Conservation (phyloP, 768 basidiomycete species). For the Neoboletus brunneissimus region DNA sequence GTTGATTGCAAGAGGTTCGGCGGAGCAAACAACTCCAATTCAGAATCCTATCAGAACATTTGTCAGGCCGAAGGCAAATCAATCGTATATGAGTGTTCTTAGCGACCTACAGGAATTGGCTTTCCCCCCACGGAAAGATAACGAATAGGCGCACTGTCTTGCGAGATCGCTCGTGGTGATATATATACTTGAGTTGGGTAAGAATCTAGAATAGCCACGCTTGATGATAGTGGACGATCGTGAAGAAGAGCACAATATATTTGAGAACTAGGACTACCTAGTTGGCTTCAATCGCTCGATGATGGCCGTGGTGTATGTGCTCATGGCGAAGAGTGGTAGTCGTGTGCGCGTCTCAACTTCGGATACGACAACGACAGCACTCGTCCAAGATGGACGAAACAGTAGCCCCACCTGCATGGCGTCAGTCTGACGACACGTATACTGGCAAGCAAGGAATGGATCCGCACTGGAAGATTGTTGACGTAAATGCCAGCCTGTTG, state of each 20-base stretch:
- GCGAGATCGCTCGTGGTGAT: slow-evolving; percentile 31
- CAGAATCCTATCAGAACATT: slow-evolving; percentile 27
- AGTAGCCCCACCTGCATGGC: slow-evolving; percentile 45
- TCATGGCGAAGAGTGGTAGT: slow-evolving; percentile 51
- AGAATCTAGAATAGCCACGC: slow-evolving; percentile 50
- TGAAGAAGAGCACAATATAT: neutral
- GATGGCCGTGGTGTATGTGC: slow-evolving; percentile 43
- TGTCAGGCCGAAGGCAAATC: neutral
- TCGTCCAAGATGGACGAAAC: slow-evolving; percentile 50
- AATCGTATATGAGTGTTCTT: neutral
- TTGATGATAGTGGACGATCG: slow-evolving; percentile 18
- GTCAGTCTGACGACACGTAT: neutral
- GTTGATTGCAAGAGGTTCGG: slow-evolving; percentile 58
- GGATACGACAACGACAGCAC: slow-evolving; percentile 47
- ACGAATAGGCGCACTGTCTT: slow-evolving; percentile 49
- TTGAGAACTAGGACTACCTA: slow-evolving; percentile 33
- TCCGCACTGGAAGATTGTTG: slow-evolving; percentile 44
- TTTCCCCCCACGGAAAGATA: slow-evolving; percentile 40
- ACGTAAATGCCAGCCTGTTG: slow-evolving; percentile 47
- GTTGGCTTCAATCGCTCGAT: slow-evolving; percentile 45
- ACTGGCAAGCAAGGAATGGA: neutral
- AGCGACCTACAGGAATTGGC: slow-evolving; percentile 8
- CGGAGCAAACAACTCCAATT: slow-evolving; percentile 43
- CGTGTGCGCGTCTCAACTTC: slow-evolving; percentile 42
- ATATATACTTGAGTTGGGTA: slow-evolving; percentile 53